Conservation (phyloP, 805 yeast species). For the Starmerella sirachaensis region DNA sequence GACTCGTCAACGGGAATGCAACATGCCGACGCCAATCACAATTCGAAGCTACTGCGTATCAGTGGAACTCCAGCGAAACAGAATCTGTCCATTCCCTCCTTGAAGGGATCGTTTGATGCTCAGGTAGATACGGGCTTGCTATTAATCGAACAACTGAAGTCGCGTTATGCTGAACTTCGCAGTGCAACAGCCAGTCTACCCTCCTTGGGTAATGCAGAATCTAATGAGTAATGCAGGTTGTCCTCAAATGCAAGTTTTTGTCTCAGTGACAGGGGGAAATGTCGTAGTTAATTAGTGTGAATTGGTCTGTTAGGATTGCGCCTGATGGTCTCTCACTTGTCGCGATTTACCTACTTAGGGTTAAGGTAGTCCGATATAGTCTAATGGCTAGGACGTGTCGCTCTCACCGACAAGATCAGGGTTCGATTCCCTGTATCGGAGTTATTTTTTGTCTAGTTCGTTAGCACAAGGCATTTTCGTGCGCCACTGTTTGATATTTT, state of each 20-base stretch:
- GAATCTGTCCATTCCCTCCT: conserved; percentile 17
- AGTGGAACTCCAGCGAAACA: conserved; percentile 15
- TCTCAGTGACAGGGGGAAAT: too few species aligned
- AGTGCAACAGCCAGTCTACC: neutral
- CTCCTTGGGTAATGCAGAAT: neutral
- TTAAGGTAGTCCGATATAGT: conserved; percentile 15
- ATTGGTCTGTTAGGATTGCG: too few species aligned
- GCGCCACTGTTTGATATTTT: neutral
- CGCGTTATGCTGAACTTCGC: conserved; percentile 18
- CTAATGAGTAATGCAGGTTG: neutral
- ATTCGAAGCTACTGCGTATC: conserved; percentile 1
- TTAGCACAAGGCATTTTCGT: neutral
- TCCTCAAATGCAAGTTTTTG: too few species aligned
- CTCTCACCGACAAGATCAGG: conserved; percentile 21
- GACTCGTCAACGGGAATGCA: conserved; percentile 8
- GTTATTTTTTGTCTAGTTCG: conserved; percentile 5
- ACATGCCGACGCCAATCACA: conserved; percentile 2
- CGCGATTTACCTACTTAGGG: too few species aligned
- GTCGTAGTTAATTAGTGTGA: too few species aligned
- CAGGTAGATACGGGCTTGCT: conserved; percentile 14
- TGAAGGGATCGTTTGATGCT: conserved; percentile 13
- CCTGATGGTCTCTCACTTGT: too few species aligned
- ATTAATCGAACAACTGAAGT: conserved; percentile 14
- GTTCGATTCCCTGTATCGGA: conserved; percentile 21
- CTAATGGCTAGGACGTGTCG: conserved; percentile 21